phyloP scores from a whole-genome alignment of 306 rosid genomes.

The Prinsepia uniflora region DNA sequence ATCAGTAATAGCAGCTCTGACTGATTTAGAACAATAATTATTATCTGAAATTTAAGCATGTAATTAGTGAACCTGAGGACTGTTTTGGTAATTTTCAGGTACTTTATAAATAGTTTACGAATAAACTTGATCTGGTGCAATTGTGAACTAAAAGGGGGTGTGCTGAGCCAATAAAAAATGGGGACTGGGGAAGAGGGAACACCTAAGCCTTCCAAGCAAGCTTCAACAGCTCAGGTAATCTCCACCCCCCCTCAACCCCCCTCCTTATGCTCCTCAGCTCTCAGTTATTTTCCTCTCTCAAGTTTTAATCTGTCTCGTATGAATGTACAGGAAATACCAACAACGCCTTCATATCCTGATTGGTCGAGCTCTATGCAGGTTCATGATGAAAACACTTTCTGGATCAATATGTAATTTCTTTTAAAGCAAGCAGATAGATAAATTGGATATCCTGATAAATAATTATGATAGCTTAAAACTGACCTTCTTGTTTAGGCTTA shows the following conservation, averaged over 20 bases:
- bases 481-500: slow-evolving; percentile 68
- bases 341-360: slow-evolving; percentile 73
- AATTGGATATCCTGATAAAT: slow-evolving; percentile 10
- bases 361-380: slow-evolving; percentile 98
- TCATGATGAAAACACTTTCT: slow-evolving; percentile 20
- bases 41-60: not conserved
- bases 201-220: slow-evolving; percentile 63
- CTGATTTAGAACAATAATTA: not conserved
- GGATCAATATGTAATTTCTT: slow-evolving; percentile 12
- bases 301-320: not conserved
- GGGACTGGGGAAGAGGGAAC: slow-evolving; percentile 93
- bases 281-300: slow-evolving; percentile 3
- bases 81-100: slow-evolving; percentile 17
- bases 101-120: slow-evolving; percentile 27
- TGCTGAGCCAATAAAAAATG: slow-evolving; percentile 41
- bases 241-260: slow-evolving; percentile 14
- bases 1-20: no score
- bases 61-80: not conserved
- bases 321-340: slow-evolving; percentile 57
- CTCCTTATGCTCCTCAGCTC: not conserved
- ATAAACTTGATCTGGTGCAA: slow-evolving; percentile 21
- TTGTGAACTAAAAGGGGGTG: slow-evolving; percentile 17
- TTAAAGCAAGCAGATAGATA: not conserved
- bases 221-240: slow-evolving; percentile 59
- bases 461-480: slow-evolving; percentile 27